These are phyloP conservation scores for Salvia sclarea DNA, from an alignment of 305 asterid genomes.

Conservation along the genomic window DNA sequence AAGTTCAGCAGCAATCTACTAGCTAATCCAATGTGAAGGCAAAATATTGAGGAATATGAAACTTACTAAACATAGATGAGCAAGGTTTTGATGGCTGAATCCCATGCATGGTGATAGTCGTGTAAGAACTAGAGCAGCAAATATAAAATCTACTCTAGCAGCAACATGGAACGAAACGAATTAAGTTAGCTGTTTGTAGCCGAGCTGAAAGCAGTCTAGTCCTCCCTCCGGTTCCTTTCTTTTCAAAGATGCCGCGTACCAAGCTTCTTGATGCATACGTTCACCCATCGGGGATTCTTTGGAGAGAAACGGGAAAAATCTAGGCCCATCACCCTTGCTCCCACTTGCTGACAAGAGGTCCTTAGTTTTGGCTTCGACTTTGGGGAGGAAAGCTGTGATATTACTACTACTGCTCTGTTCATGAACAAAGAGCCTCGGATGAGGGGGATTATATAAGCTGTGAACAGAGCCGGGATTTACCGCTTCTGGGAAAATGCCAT, in stretches of 20 bases:
- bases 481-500: conserved; percentile 27
- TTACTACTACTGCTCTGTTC: conserved; percentile 27
- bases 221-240: conserved; percentile 66
- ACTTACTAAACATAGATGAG: conserved; percentile 27
- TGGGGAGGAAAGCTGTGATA: conserved; percentile 21
- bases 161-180: conserved; percentile 20
- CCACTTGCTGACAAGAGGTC: conserved; percentile 32
- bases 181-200: conserved; percentile 42
- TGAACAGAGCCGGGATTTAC: conserved; percentile 28
- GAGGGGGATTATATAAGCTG: conserved; percentile 31
- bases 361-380: conserved; percentile 31
- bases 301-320: conserved; percentile 37
- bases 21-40: conserved; percentile 4
- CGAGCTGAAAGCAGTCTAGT: conserved; percentile 41
- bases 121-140: conserved; percentile 11
- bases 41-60: neutral
- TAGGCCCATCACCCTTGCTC: conserved; percentile 36
- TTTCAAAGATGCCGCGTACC: conserved; percentile 44
- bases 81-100: conserved; percentile 18
- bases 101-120: neutral
- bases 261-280: conserved; percentile 35
- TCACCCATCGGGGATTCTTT: conserved; percentile 34
- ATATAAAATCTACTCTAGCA: conserved; percentile 21
- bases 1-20: conserved; percentile 17
- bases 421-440: conserved; percentile 31